A percentile compares a stretch with the other conserved stretches of the same genome.
phyloP scores from a whole-genome alignment of 768 basidiomycete genomes.

The Gautieria morchelliformis region DNA sequence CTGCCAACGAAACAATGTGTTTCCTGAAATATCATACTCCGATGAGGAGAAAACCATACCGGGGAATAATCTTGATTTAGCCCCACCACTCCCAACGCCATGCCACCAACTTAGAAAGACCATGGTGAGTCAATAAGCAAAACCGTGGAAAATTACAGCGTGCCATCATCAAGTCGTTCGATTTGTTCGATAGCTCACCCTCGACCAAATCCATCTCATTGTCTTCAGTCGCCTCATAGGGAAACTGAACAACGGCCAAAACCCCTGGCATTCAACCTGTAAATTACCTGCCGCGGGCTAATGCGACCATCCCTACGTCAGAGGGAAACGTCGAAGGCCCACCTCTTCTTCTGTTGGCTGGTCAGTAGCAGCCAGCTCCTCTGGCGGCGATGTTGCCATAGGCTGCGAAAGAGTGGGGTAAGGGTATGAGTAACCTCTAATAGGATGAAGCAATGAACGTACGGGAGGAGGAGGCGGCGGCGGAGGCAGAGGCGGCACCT shows the following conservation, averaged over 20 bases:
- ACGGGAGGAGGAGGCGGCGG: conserved; percentile 23
- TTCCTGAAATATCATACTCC: not conserved
- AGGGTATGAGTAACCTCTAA: too few species aligned
- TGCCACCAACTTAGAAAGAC: conserved; percentile 67
- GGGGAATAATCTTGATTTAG: conserved; percentile 76
- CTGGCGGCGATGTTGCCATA: not conserved
- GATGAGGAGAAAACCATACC: conserved; percentile 35
- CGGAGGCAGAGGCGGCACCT: conserved; percentile 34
- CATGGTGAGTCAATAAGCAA: not conserved
- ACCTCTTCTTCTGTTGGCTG: not conserved
- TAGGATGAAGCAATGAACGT: too few species aligned
- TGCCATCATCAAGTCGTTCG: conserved; percentile 70
- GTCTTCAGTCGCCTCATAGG: conserved; percentile 60
- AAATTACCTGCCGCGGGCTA: not conserved
- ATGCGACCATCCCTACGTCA: not conserved
- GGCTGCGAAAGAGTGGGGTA: not conserved
- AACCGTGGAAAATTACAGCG: not conserved
- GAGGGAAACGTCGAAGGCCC: not conserved
- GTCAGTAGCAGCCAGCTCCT: not conserved
- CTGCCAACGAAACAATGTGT: conserved; percentile 24
- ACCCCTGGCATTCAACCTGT: not conserved
- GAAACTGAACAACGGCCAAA: conserved; percentile 12
- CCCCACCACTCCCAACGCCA: conserved; percentile 57
- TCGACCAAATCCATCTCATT: conserved; percentile 77
- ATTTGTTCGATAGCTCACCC: conserved; percentile 77